These are phyloP conservation scores for Rhodotorula sp. DNA, from an alignment of 1,284 basidiomycete species.

Conservation along the genomic window DNA sequence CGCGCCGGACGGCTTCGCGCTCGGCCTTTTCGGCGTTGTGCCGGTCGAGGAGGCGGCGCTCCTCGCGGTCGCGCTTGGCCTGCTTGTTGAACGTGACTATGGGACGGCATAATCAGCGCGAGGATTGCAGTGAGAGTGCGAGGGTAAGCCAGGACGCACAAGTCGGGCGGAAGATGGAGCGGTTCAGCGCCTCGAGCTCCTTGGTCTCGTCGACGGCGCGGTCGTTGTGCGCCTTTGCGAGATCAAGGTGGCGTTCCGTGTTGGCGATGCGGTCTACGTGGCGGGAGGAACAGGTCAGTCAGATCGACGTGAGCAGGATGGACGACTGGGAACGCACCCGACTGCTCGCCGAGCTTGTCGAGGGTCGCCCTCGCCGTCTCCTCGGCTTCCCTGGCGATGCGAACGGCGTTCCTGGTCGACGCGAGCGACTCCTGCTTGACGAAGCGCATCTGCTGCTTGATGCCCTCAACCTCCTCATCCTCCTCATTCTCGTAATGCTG, in stretches of 20 bases:
- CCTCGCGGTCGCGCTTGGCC: constrained; percentile 83
- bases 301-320: background rate
- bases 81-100: constrained; percentile 56
- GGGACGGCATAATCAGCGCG: background rate
- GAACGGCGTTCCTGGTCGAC: constrained; percentile 87
- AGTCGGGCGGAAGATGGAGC: constrained; percentile 88
- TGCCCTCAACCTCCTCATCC: constrained; percentile 94
- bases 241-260: constrained; percentile 93
- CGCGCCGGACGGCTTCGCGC: constrained; percentile 78
- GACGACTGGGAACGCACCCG: constrained; percentile 62
- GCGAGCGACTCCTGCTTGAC: constrained; percentile 92
- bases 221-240: constrained; percentile 83
- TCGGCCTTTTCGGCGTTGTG: constrained; percentile 87
- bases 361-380: constrained; percentile 91
- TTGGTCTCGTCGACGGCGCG: constrained; percentile 91
- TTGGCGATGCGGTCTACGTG: constrained; percentile 69
- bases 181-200: constrained; percentile 90
- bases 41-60: constrained; percentile 81
- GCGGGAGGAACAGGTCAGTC: background rate
- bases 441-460: constrained; percentile 88
- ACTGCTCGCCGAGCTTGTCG: constrained; percentile 86
- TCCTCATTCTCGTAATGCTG: constrained; percentile 64
- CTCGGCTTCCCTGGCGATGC: constrained; percentile 90
- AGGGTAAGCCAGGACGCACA: background rate
- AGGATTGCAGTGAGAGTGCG: background rate